Percentiles rank a stretch among this genome's conserved stretches.
Evolutionary conservation across 2,329 filamentous ascomycete genomes (phyloP).

Genomic region (Chaetomiaceae sp.): DNA sequence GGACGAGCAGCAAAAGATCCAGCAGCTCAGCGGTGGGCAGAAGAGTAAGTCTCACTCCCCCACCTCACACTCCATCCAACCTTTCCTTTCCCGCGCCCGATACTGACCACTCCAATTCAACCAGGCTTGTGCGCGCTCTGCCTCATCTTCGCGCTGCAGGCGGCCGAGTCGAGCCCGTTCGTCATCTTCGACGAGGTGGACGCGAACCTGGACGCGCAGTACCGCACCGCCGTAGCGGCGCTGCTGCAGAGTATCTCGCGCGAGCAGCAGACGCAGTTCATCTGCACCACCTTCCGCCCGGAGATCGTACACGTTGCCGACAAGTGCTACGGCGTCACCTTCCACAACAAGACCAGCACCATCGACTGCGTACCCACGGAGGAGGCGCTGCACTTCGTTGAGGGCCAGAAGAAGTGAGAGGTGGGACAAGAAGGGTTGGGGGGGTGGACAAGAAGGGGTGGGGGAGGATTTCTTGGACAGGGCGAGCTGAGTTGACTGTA

Average conservation of each 20-base stretch:
- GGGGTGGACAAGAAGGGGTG: not conserved
- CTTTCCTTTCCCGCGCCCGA: slow-evolving; percentile 1
- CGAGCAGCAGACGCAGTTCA: slow-evolving; percentile 71
- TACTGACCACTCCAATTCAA: not conserved
- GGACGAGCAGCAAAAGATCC: slow-evolving; percentile 95
- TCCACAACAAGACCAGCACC: slow-evolving; percentile 86
- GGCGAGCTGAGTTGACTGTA: not conserved
- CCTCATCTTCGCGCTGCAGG: slow-evolving; percentile 97
- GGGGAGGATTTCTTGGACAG: too few relatives aligned
- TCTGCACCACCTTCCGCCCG: slow-evolving; percentile 96
- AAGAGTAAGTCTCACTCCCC: slow-evolving; percentile 63
- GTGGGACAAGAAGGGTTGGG: too few relatives aligned
- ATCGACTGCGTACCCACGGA: slow-evolving; percentile 86
- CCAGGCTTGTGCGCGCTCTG: slow-evolving; percentile 85
- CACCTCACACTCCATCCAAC: not conserved
- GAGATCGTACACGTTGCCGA: slow-evolving; percentile 94
- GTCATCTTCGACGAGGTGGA: slow-evolving; percentile 99
- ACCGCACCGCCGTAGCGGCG: slow-evolving; percentile 88
- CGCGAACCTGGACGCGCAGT: slow-evolving; percentile 95
- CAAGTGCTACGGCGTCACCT: slow-evolving; percentile 96
- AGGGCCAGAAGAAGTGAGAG: slow-evolving; percentile 58
- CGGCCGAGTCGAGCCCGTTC: slow-evolving; percentile 94
- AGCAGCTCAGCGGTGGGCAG: slow-evolving; percentile 93
- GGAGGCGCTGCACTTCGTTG: slow-evolving; percentile 87
- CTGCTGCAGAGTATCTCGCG: slow-evolving; percentile 75